Percentiles rank a stretch among this genome's conserved stretches.
Evolutionary conservation across 306 rosid species (phyloP).

Genomic region (Rosa persica): DNA sequence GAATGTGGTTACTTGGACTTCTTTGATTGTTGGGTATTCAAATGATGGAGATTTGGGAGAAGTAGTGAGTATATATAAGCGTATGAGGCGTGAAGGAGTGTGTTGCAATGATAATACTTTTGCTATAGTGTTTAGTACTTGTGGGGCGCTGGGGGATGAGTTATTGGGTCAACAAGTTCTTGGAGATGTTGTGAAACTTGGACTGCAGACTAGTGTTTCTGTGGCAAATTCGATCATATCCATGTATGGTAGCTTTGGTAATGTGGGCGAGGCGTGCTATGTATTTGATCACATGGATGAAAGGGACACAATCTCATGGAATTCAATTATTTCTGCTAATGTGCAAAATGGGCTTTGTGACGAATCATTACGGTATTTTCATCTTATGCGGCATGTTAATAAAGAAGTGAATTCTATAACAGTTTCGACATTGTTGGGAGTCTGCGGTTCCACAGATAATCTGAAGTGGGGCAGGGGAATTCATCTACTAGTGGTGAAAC

Average conservation of each 20-base stretch:
- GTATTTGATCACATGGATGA: constrained; percentile 71
- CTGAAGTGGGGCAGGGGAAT: constrained; percentile 81
- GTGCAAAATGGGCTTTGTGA: constrained; percentile 56
- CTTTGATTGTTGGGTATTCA: constrained; percentile 75
- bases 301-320: constrained; percentile 86
- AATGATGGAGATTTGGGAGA: constrained; percentile 49
- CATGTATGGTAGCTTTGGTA: constrained; percentile 66
- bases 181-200: constrained; percentile 65
- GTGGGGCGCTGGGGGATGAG: constrained; percentile 68
- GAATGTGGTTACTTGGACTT: constrained; percentile 91
- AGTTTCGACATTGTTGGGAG: constrained; percentile 58
- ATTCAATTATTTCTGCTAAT: constrained; percentile 72
- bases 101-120: constrained; percentile 66
- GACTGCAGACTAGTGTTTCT: constrained; percentile 58
- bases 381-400: constrained; percentile 52
- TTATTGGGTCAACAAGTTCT: constrained; percentile 64
- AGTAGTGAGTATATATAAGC: constrained; percentile 53
- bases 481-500: constrained; percentile 61
- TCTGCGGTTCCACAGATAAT: constrained; percentile 53
- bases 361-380: constrained; percentile 56
- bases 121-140: constrained; percentile 61
- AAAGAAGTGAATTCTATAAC: constrained; percentile 53
- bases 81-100: constrained; percentile 42
- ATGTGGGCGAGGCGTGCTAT: constrained; percentile 53
- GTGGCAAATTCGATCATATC: constrained; percentile 74